These are phyloP conservation scores for Aspergillus hortae DNA, from an alignment of 2,329 filamentous ascomycete species.

Conservation along the genomic window DNA sequence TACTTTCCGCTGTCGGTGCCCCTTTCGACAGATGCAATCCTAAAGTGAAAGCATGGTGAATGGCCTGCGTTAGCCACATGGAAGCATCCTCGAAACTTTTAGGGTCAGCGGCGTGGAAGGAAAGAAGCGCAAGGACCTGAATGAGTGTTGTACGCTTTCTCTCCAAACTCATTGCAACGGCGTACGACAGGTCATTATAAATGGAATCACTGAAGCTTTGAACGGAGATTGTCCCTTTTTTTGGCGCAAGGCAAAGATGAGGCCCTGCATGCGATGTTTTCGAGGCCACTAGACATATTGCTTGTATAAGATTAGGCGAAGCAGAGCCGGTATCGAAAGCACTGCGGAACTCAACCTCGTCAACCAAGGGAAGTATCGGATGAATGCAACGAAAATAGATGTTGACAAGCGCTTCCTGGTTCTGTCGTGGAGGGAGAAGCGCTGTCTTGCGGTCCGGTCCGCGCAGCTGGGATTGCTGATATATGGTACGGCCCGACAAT, in stretches of 20 bases:
- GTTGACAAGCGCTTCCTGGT: slow-evolving; percentile 23
- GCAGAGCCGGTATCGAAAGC: slow-evolving; percentile 19
- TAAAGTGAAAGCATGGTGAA: slow-evolving; percentile 30
- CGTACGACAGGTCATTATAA: slow-evolving; percentile 21
- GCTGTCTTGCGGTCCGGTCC: neutral
- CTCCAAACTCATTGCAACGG: slow-evolving; percentile 20
- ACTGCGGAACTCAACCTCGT: slow-evolving; percentile 20
- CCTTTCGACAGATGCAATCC: slow-evolving; percentile 24
- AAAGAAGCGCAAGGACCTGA: slow-evolving; percentile 28
- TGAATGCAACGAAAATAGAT: slow-evolving; percentile 31
- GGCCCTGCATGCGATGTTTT: slow-evolving; percentile 24
- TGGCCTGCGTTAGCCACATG: slow-evolving; percentile 26
- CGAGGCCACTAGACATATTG: slow-evolving; percentile 29
- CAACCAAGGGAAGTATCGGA: slow-evolving; percentile 26
- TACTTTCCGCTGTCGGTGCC: slow-evolving; percentile 1
- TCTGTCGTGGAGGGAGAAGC: slow-evolving; percentile 10
- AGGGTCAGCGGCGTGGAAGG: slow-evolving; percentile 29
- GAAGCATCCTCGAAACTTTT: slow-evolving; percentile 30
- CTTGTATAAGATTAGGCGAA: slow-evolving; percentile 24
- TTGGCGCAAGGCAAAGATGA: slow-evolving; percentile 19
- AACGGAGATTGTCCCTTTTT: neutral
- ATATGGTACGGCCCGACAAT: neutral
- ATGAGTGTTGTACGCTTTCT: slow-evolving; percentile 21
- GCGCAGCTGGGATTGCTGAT: neutral
- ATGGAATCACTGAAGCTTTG: slow-evolving; percentile 11